A percentile compares a stretch with the other conserved stretches of the same genome.
These are phyloP conservation scores for Pestalotiopsis sp. DNA, from an alignment of 2,329 filamentous ascomycete species.

Conservation along the genomic window DNA sequence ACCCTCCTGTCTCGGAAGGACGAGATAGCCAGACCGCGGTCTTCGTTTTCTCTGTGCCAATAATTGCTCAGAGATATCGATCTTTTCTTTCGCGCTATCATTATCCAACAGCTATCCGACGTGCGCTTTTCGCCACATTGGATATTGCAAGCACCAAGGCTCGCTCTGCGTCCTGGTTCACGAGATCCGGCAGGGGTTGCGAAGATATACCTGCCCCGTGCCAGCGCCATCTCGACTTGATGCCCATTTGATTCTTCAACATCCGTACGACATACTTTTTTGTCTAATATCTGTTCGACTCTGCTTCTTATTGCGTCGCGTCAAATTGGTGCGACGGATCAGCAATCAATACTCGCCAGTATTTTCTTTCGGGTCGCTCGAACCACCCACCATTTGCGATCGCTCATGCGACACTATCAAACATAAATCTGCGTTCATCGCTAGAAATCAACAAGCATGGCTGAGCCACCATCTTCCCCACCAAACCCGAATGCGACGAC, in stretches of 20 bases:
- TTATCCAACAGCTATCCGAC: background rate
- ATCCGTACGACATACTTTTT: background rate
- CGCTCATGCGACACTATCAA: background rate
- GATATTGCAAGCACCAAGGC: background rate
- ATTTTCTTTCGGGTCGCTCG: background rate
- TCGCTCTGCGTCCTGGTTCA: background rate
- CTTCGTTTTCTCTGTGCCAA: background rate
- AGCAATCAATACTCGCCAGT: background rate
- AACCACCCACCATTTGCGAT: background rate
- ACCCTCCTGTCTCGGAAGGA: conserved; percentile 10
- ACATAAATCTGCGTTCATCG: background rate
- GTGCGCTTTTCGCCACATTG: background rate
- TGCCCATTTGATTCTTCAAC: conserved; percentile 1
- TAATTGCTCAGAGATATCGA: background rate
- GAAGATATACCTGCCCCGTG: background rate
- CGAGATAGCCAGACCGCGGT: background rate
- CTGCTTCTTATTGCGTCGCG: background rate
- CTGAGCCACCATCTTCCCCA: conserved; percentile 65
- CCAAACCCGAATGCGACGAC: conserved; percentile 55
- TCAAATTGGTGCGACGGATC: background rate
- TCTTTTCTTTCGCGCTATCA: background rate
- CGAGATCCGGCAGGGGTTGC: background rate
- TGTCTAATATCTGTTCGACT: background rate
- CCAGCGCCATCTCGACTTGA: background rate
- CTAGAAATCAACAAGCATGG: conserved; percentile 41